Evolutionary conservation across 1,139 yeast genomes (phyloP), one percentile per base, ranked within the genome.

Genomic region (Diutina sp.): DNA sequence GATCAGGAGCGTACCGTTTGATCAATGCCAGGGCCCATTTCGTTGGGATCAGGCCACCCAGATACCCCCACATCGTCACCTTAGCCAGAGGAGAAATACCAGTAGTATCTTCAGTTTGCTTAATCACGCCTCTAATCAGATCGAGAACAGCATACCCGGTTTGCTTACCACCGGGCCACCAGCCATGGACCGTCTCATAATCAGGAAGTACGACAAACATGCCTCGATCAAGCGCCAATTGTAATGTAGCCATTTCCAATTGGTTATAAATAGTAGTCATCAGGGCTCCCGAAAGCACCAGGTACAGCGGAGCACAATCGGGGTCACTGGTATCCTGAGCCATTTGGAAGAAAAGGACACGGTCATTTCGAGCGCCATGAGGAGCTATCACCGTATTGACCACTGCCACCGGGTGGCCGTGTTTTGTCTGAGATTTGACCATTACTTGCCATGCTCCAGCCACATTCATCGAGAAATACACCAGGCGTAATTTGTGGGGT

Each of bases 1-100:
- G 63, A 14, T 71, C 73, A 3, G 71, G 69, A 5, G 76, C 73
- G 58, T 72, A 72, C 1, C 56, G 50, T 5, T 70, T 70, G 30
- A 67, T 69, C 46, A 72, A 58, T 14, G 69, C 64, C 2, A 74
- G 68, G 6, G 75, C 76, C 77, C 77, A 73, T 1, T 68, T 68
- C 5, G 71, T 60, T 3, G 76, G 71, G 29, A 70, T 60, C 2
- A 73, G 62, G 1, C 76, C 76, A 7, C 76, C 76, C 6, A 74
- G 69, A 59, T 72, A 72, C 0, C 77, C 77, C 69, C 72, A 70
- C 57, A 72, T 55, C 1, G 64, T 67, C 5, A 67, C 62, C 54
- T 66, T 61, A 7, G 74, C 70, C 50, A 64, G 60, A 1, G 61
- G 14, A 6, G 61, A 56, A n/a, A 69, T 53, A 2, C 68, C 67